Conservation (phyloP, 2,329 filamentous ascomycete genomes). For the Niveomyces coronatus region DNA sequence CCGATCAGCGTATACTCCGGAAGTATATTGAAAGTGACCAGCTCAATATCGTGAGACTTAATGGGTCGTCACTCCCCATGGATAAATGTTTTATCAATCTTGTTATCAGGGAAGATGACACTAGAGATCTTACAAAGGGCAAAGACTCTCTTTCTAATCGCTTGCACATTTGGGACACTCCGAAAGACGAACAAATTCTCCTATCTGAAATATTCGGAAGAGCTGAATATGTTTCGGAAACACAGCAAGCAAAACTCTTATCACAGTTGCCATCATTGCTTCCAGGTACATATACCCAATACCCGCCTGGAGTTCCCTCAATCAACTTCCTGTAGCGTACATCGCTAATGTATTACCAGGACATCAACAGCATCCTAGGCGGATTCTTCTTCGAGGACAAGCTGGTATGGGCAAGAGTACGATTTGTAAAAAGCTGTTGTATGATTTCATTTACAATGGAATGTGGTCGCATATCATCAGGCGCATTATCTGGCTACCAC, state of each 20-base stretch:
- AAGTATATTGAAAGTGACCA: neutral
- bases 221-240: neutral
- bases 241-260: neutral
- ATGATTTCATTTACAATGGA: neutral
- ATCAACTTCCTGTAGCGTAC: neutral
- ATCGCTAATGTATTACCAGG: neutral
- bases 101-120: neutral
- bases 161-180: neutral
- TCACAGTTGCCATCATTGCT: neutral
- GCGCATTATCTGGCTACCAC: neutral
- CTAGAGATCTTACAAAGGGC: neutral
- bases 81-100: neutral
- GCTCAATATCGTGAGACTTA: neutral
- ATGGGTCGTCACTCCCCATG: neutral
- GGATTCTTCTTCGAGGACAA: neutral
- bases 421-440: neutral
- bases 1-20: neutral
- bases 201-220: neutral
- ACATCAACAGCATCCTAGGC: neutral
- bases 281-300: neutral
- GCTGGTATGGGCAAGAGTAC: neutral
- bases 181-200: neutral
- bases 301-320: neutral
- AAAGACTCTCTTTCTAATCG: neutral
- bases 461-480: neutral